phyloP scores from a whole-genome alignment of 768 basidiomycete species.

The Paxillus rubicundulus region DNA sequence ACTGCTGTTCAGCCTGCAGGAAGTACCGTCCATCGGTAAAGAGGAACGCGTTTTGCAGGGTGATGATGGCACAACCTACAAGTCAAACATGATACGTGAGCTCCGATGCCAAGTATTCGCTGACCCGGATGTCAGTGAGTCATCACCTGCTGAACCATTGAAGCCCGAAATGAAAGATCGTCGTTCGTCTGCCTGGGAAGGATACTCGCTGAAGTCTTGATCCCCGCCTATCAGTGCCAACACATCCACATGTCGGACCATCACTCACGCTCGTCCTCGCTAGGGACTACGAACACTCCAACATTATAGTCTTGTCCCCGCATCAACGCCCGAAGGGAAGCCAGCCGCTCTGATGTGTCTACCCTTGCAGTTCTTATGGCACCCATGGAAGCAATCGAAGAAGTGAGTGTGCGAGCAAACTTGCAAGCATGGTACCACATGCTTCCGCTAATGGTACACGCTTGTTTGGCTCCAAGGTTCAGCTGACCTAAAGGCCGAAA shows the following conservation, averaged over 20 bases:
- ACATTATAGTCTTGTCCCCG: conserved; percentile 49
- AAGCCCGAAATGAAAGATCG: conserved; percentile 92
- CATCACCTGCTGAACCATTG: conserved; percentile 87
- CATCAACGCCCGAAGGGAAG: conserved; percentile 70
- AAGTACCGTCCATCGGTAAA: conserved; percentile 98
- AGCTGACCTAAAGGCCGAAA: too few species aligned
- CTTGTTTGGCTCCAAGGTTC: too few species aligned
- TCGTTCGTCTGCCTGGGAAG: conserved; percentile 78
- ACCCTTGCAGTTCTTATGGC: conserved; percentile 42
- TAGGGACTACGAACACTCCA: conserved; percentile 79
- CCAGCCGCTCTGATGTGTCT: conserved; percentile 61
- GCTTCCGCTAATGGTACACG: conserved; percentile 12
- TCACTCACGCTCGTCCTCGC: conserved; percentile 86
- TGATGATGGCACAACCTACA: conserved; percentile 75
- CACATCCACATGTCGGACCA: background rate
- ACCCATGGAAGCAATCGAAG: conserved; percentile 35
- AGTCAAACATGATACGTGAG: conserved; percentile 6
- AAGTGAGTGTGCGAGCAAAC: conserved; percentile 12
- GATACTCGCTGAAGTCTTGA: conserved; percentile 88
- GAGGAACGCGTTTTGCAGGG: conserved; percentile 65
- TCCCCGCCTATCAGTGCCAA: background rate
- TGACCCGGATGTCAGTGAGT: background rate
- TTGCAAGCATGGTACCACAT: conserved; percentile 24
- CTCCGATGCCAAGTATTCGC: background rate
- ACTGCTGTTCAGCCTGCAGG: conserved; percentile 85